Evolutionary conservation across 305 asterid species (phyloP).

Genomic region (Fraxinus sp.): DNA sequence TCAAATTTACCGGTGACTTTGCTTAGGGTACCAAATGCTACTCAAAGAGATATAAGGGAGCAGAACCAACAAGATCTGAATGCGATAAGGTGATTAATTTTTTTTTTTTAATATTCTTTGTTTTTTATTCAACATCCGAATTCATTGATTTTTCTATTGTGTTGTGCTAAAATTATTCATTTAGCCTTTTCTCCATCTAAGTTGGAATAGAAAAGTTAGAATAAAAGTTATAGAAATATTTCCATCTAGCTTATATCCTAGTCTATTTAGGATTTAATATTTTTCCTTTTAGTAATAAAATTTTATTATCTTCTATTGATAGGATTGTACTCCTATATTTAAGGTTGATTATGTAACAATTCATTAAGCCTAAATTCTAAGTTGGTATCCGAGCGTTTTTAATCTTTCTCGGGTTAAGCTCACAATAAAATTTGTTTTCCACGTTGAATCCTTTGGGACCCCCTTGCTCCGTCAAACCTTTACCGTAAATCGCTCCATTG

Average conservation of each 20-base stretch:
- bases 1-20: constrained; percentile 76
- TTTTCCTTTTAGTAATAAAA: neutral
- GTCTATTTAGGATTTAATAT: neutral
- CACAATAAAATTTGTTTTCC: neutral
- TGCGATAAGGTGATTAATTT: constrained; percentile 46
- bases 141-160: neutral
- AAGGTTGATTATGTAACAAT: neutral
- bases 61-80: constrained; percentile 33
- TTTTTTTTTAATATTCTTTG: neutral
- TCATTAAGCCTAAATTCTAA: neutral
- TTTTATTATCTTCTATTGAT: neutral
- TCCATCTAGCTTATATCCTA: neutral
- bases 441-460: neutral
- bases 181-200: neutral
- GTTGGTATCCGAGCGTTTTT: neutral
- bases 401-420: neutral
- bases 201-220: neutral
- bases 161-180: neutral
- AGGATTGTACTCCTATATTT: neutral
- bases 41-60: constrained; percentile 42
- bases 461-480: neutral
- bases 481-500: neutral
- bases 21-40: constrained; percentile 52
- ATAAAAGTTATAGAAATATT: neutral
- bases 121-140: neutral